Conservation (phyloP, 371 early-diverging fungal species). For the Mortierella sp. region DNA sequence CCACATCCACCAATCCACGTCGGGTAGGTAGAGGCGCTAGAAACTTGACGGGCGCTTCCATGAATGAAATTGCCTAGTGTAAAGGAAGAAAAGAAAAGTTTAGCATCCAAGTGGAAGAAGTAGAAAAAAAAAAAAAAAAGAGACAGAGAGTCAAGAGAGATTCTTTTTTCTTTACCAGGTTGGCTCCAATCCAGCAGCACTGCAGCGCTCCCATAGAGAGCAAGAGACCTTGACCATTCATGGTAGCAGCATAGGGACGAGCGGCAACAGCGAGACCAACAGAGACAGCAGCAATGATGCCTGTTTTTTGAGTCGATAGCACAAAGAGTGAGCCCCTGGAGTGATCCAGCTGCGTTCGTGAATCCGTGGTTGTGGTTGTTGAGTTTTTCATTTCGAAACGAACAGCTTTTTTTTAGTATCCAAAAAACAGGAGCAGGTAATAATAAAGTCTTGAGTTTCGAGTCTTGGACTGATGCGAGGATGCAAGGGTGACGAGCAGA, state of each 20-base stretch:
- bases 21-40: constrained; percentile 38
- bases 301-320: constrained; percentile 41
- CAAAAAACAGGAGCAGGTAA: too few species aligned
- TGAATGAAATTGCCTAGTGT: constrained; percentile 44
- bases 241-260: constrained; percentile 15
- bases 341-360: constrained; percentile 23
- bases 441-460: background rate
- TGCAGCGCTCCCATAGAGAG: constrained; percentile 44
- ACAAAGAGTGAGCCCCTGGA: constrained; percentile 43
- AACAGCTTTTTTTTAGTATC: too few species aligned
- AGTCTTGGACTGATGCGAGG: too few species aligned
- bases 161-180: constrained; percentile 37
- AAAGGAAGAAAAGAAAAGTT: background rate
- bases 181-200: constrained; percentile 46
- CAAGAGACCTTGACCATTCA: constrained; percentile 26
- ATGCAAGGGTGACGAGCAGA: too few species aligned
- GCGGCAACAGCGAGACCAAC: constrained; percentile 43
- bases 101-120: background rate
- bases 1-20: constrained; percentile 43
- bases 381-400: constrained; percentile 38
- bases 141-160: background rate
- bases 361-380: too few species aligned
- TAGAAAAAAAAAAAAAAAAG: background rate
- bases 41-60: constrained; percentile 54
- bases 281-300: constrained; percentile 37